Evolutionary conservation across 1,284 basidiomycete genomes (phyloP).

Genomic region (Phlebopus sp.): DNA sequence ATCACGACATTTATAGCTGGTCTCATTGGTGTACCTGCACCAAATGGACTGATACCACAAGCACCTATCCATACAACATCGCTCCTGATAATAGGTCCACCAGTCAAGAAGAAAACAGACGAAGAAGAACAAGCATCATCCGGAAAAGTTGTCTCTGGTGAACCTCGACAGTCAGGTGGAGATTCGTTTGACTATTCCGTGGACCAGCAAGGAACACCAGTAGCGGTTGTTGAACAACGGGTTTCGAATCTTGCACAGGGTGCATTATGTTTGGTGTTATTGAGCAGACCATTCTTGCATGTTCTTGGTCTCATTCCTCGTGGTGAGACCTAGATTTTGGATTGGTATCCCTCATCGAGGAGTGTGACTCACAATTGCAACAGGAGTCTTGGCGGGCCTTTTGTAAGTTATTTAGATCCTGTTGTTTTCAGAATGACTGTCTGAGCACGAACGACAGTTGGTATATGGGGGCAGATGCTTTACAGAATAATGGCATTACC

Average conservation of each 20-base stretch:
- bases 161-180: slow-evolving; percentile 17
- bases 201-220: slow-evolving; percentile 54
- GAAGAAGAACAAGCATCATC: slow-evolving; percentile 29
- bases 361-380: background rate
- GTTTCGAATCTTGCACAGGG: slow-evolving; percentile 88
- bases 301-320: slow-evolving; percentile 75
- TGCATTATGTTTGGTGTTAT: slow-evolving; percentile 72
- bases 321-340: slow-evolving; percentile 38
- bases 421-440: slow-evolving; percentile 8
- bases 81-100: slow-evolving; percentile 71
- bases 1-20: slow-evolving; percentile 92
- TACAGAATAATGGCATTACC: slow-evolving; percentile 84
- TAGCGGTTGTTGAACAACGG: slow-evolving; percentile 85
- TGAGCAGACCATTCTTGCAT: slow-evolving; percentile 81
- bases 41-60: slow-evolving; percentile 95
- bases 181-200: slow-evolving; percentile 26
- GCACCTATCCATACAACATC: slow-evolving; percentile 93
- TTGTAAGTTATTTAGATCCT: slow-evolving; percentile 48
- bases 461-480: slow-evolving; percentile 88
- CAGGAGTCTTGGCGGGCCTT: slow-evolving; percentile 68
- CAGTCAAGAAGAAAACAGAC: slow-evolving; percentile 42
- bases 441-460: slow-evolving; percentile 47
- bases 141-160: background rate
- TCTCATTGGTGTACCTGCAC: slow-evolving; percentile 87
- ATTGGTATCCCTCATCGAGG: too few species aligned